Percentiles rank a stretch among this genome's conserved stretches.
phyloP scores from a whole-genome alignment of 2,329 filamentous ascomycete species.

The Fusarium guadeloupense region DNA sequence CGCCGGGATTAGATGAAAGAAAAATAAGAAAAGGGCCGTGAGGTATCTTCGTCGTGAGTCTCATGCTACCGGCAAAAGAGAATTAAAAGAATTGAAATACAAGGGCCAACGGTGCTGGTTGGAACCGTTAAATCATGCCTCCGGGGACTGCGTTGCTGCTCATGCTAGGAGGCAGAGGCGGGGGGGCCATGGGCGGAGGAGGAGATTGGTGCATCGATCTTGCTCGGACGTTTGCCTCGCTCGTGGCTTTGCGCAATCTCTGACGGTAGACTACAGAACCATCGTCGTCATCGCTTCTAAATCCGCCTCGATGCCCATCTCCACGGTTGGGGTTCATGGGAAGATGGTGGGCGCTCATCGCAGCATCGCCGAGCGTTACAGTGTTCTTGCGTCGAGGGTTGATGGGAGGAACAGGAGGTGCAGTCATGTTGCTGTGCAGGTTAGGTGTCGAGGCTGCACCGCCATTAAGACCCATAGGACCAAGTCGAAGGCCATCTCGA shows the following conservation, averaged over 20 bases:
- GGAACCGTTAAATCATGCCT: constrained; percentile 55
- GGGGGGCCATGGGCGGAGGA: constrained; percentile 39
- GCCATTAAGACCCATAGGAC: constrained; percentile 49
- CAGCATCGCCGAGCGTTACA: constrained; percentile 47
- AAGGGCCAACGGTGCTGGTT: constrained; percentile 8
- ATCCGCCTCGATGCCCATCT: constrained; percentile 44
- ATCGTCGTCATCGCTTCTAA: constrained; percentile 54
- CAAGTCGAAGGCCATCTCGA: constrained; percentile 49
- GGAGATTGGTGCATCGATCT: constrained; percentile 43
- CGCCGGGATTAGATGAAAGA: constrained; percentile 26
- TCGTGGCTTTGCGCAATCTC: constrained; percentile 54
- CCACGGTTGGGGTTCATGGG: constrained; percentile 34
- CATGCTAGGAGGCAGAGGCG: constrained; percentile 42
- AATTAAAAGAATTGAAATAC: constrained; percentile 30
- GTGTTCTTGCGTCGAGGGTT: constrained; percentile 64
- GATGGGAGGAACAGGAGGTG: constrained; percentile 66
- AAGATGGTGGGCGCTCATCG: constrained; percentile 27
- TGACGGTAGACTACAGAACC: constrained; percentile 48
- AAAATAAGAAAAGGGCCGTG: constrained; percentile 24
- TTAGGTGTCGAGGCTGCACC: constrained; percentile 50
- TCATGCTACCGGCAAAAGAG: constrained; percentile 21
- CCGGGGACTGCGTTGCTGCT: constrained; percentile 50
- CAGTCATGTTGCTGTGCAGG: constrained; percentile 47
- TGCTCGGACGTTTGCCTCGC: constrained; percentile 50
- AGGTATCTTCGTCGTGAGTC: constrained; percentile 38